phyloP scores from a whole-genome alignment of 495 filamentous ascomycete species.

The Daldinia loculata region DNA sequence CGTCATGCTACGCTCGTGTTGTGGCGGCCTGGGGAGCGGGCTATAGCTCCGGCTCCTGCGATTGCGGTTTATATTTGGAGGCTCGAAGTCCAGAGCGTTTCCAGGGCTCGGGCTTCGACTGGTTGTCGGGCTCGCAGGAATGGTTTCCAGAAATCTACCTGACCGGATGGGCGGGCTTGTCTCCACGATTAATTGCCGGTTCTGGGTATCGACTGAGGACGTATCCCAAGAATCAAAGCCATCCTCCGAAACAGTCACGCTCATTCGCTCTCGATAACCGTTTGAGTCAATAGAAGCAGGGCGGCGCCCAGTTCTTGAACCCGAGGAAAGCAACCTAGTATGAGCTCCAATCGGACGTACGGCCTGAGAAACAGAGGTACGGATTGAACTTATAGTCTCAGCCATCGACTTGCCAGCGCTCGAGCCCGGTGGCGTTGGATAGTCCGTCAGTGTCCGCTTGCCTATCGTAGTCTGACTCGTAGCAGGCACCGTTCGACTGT shows the following conservation, averaged over 20 bases:
- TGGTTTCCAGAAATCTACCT: conserved; percentile 63
- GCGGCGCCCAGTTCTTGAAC: conserved; percentile 42
- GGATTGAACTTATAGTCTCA: conserved; percentile 63
- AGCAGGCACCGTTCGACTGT: conserved; percentile 51
- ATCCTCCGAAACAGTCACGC: conserved; percentile 52
- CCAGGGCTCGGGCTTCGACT: conserved; percentile 61
- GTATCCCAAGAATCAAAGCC: conserved; percentile 78
- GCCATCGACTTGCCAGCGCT: conserved; percentile 52
- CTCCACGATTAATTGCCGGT: conserved; percentile 62
- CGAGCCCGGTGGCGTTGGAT: conserved; percentile 49
- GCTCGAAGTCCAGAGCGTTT: conserved; percentile 53
- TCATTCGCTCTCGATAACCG: conserved; percentile 45
- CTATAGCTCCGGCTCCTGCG: conserved; percentile 56
- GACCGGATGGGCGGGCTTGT: conserved; percentile 54
- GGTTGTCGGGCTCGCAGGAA: conserved; percentile 64
- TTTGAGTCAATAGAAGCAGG: conserved; percentile 50
- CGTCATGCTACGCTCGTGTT: conserved; percentile 48
- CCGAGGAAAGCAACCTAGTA: conserved; percentile 51
- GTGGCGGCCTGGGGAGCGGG: conserved; percentile 46
- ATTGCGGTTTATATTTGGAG: conserved; percentile 50
- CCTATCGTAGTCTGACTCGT: conserved; percentile 33
- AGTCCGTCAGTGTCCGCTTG: conserved; percentile 42
- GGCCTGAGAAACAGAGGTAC: conserved; percentile 61
- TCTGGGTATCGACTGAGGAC: conserved; percentile 65
- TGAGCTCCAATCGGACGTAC: conserved; percentile 61